phyloP scores from a whole-genome alignment of 2,329 filamentous ascomycete genomes.

The Talaromyces sp. region DNA sequence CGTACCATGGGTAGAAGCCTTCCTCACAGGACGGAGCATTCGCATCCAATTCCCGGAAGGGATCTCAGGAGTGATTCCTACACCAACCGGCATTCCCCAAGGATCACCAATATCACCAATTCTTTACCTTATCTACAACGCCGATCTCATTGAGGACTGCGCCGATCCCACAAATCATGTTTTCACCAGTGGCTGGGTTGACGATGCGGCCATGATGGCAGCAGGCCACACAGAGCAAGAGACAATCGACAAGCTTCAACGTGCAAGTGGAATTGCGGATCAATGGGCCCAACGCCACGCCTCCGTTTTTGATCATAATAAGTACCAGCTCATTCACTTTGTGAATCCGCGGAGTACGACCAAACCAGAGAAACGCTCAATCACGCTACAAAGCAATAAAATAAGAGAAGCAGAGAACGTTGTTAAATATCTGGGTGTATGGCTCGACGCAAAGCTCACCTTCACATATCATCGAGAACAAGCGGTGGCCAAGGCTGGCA shows the following conservation, averaged over 20 bases:
- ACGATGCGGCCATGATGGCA: background rate
- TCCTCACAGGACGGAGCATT: background rate
- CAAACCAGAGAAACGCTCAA: background rate
- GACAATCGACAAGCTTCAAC: background rate
- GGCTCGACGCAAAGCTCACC: background rate
- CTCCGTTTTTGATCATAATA: background rate
- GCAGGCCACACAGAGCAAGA: background rate
- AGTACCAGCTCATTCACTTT: background rate
- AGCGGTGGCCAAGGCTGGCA: background rate
- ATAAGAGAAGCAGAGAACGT: background rate
- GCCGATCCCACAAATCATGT: background rate
- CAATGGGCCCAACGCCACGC: background rate
- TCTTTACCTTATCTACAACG: background rate
- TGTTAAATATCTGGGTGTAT: background rate
- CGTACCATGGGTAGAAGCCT: background rate
- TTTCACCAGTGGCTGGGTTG: background rate
- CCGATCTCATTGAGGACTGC: background rate
- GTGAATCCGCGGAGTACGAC: background rate
- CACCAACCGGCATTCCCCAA: background rate
- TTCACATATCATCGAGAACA: background rate
- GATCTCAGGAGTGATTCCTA: background rate
- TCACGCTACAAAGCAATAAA: background rate
- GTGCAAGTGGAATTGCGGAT: background rate
- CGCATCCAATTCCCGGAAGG: background rate
- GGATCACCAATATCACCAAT: background rate